phyloP scores from a whole-genome alignment of 2,329 filamentous ascomycete species.

The Coleophoma cylindrospora region DNA sequence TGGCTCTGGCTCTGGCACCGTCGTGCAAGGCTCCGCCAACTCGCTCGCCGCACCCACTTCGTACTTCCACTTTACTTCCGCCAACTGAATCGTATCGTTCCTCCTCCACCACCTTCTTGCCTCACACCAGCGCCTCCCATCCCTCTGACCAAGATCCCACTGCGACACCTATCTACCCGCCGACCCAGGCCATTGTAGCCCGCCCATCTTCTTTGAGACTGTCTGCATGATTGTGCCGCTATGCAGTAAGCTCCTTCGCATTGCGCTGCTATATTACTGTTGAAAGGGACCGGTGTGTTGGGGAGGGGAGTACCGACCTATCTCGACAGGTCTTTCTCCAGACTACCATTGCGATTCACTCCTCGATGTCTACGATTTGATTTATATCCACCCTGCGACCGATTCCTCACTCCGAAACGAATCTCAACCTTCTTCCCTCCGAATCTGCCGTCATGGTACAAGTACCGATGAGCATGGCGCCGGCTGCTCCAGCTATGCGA shows the following conservation, averaged over 20 bases:
- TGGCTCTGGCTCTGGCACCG: background rate
- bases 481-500: slow-evolving; percentile 21
- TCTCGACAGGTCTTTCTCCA: slow-evolving; percentile 5
- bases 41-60: background rate
- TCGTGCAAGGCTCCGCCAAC: background rate
- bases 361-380: slow-evolving; percentile 22
- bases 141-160: no score
- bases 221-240: background rate
- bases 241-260: background rate
- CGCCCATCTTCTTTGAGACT: no score
- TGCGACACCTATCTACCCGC: no score
- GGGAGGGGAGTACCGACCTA: slow-evolving; percentile 4
- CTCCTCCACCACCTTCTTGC: no score
- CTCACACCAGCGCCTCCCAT: no score
- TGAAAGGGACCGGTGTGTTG: background rate
- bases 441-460: slow-evolving; percentile 23
- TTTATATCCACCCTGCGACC: slow-evolving; percentile 1
- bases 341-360: background rate
- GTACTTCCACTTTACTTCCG: no score
- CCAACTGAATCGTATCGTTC: no score
- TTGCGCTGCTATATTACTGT: background rate
- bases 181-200: no score
- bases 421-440: background rate
- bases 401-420: no score
- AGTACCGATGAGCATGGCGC: slow-evolving; percentile 20